Evolutionary conservation across 164 flowering plant genomes (phyloP), one percentile per base, ranked within the genome.

Genomic region (Euptelea pleiosperma): DNA sequence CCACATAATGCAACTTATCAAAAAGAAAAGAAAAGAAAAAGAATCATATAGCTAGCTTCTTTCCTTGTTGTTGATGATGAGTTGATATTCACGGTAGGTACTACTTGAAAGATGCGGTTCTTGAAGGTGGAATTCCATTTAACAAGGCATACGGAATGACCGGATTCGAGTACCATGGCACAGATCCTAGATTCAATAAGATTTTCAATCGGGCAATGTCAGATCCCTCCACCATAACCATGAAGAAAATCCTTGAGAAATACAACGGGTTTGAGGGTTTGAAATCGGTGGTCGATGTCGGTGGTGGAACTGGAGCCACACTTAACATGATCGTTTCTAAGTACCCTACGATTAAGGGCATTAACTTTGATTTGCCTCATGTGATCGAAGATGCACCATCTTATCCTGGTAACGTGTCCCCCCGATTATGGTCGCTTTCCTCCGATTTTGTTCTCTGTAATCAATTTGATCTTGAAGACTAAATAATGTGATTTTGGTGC

Each of bases 71-170:
- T n/a, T n/a, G n/a, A n/a, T n/a, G n/a, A n/a, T n/a, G n/a, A n/a
- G n/a, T n/a, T n/a, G n/a, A n/a, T n/a, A n/a, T n/a, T n/a, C n/a
- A n/a, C n/a, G n/a, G n/a, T 53, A 86, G 93, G 93, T 79, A 82
- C 70, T 63, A 87, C 55, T 70, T 89, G 79, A 91, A 86, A 69
- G 98, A 88, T 63, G 94, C 96, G 18, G 81, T 86, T 31, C 79
- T 91, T 3, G 89, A 86, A 3, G 96, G 98, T 26, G 94, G 94
- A 1, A 76, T 84, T 31, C 91, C 98, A 6, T 91, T 91, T 56
- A 82, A 86, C 80, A 80, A 66, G 67, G 96, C 92, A 0, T 64
- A 88, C 64, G 98, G 94, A 3, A 83, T 83, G 91, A 67, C 60
- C 1, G 82, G 87, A 11, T 91, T 84, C 18, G 96, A 88, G 19